Evolutionary conservation across 2,329 filamentous ascomycete species (phyloP).

Genomic region (Colletotrichum neosansevieriae): DNA sequence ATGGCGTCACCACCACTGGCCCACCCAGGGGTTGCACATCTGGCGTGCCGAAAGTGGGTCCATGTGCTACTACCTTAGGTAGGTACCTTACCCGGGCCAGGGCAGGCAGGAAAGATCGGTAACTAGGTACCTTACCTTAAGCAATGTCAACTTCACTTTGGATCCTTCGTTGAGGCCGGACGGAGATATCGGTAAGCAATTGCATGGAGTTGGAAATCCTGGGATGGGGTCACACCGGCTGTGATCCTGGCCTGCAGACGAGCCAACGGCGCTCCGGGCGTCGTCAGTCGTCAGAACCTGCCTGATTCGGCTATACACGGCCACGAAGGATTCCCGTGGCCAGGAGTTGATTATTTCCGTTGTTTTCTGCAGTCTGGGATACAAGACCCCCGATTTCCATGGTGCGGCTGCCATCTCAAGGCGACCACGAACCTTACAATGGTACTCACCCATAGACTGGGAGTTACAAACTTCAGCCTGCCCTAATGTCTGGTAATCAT

Average conservation of each 20-base stretch:
- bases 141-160: background rate
- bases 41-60: constrained; percentile 8
- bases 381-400: too few species aligned
- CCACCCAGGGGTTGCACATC: too few species aligned
- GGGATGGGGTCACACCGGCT: constrained; percentile 1
- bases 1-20: constrained; percentile 31
- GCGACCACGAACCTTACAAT: too few species aligned
- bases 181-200: background rate
- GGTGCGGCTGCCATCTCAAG: too few species aligned
- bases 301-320: background rate
- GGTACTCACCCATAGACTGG: too few species aligned
- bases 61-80: background rate
- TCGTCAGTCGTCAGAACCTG: constrained; percentile 10
- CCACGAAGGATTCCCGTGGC: background rate
- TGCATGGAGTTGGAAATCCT: background rate
- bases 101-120: too few species aligned
- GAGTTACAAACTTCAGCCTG: too few species aligned
- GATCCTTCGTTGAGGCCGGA: background rate
- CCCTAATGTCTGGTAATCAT: too few species aligned
- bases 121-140: too few species aligned
- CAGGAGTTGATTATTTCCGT: background rate
- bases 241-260: background rate
- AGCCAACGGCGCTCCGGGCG: background rate
- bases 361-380: background rate
- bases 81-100: too few species aligned